Evolutionary conservation across 1,139 yeast genomes (phyloP).

Genomic region (Schwanniomyces etchellsii): DNA sequence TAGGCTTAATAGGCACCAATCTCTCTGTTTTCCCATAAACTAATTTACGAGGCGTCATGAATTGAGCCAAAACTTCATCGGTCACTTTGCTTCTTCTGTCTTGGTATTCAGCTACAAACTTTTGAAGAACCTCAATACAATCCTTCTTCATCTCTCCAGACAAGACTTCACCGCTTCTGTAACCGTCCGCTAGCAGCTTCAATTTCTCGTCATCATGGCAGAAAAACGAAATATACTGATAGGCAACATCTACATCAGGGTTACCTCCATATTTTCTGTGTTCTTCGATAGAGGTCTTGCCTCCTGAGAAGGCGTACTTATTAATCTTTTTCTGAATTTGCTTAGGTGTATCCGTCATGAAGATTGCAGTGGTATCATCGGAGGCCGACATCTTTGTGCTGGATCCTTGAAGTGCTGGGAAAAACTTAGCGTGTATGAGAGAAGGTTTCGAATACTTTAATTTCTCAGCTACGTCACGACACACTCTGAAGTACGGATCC

Average conservation of each 20-base stretch:
- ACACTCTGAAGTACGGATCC: slow-evolving; percentile 96
- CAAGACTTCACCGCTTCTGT: slow-evolving; percentile 74
- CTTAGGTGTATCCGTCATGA: slow-evolving; percentile 91
- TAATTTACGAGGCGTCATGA: slow-evolving; percentile 83
- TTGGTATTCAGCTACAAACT: slow-evolving; percentile 78
- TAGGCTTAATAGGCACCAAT: slow-evolving; percentile 60
- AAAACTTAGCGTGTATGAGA: slow-evolving; percentile 87
- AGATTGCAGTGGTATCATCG: slow-evolving; percentile 71
- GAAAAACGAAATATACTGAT: slow-evolving; percentile 87
- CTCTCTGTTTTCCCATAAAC: slow-evolving; percentile 70
- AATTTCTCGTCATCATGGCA: slow-evolving; percentile 81
- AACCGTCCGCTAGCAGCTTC: slow-evolving; percentile 54
- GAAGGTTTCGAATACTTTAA: slow-evolving; percentile 89
- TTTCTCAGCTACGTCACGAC: slow-evolving; percentile 96
- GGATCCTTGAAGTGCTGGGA: slow-evolving; percentile 98
- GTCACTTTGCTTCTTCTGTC: slow-evolving; percentile 64
- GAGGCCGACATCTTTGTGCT: slow-evolving; percentile 97
- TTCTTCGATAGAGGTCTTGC: slow-evolving; percentile 80
- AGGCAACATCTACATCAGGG: slow-evolving; percentile 94
- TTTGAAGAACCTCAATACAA: slow-evolving; percentile 76
- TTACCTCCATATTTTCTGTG: slow-evolving; percentile 89
- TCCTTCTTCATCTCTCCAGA: slow-evolving; percentile 92
- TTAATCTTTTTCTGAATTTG: slow-evolving; percentile 92
- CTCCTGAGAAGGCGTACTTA: slow-evolving; percentile 96
- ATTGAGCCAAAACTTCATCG: slow-evolving; percentile 59